These are phyloP conservation scores for Xerocomus potaroensis DNA, from an alignment of 768 basidiomycete species.

Conservation along the genomic window DNA sequence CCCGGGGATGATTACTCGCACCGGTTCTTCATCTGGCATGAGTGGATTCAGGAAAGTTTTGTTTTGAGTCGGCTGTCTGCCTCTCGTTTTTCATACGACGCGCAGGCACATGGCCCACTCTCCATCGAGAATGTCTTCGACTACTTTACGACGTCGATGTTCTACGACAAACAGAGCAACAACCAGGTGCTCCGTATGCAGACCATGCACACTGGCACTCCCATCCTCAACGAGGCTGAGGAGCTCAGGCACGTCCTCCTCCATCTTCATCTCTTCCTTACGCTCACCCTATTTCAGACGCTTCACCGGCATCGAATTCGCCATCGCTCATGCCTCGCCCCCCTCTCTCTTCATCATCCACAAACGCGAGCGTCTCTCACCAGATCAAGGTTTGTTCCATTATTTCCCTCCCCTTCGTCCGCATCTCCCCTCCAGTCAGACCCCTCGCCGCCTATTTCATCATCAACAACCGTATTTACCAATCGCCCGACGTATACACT, in stretches of 20 bases:
- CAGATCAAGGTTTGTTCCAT: slow-evolving; percentile 64
- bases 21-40: slow-evolving; percentile 87
- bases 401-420: not conserved
- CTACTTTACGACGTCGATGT: slow-evolving; percentile 88
- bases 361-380: slow-evolving; percentile 79
- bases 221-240: slow-evolving; percentile 75
- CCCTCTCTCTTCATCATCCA: slow-evolving; percentile 87
- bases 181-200: slow-evolving; percentile 94
- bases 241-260: slow-evolving; percentile 56
- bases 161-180: slow-evolving; percentile 92
- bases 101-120: slow-evolving; percentile 67
- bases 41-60: slow-evolving; percentile 76
- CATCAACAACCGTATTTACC: slow-evolving; percentile 85
- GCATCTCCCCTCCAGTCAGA: slow-evolving; percentile 44
- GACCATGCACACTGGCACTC: slow-evolving; percentile 78
- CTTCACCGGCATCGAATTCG: slow-evolving; percentile 85
- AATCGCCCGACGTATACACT: slow-evolving; percentile 80
- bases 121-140: slow-evolving; percentile 79
- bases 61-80: not conserved
- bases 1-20: slow-evolving; percentile 79
- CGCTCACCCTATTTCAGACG: slow-evolving; percentile 44
- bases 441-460: slow-evolving; percentile 84
- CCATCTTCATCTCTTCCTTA: not conserved
- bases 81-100: not conserved
- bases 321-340: slow-evolving; percentile 73